phyloP scores from a whole-genome alignment of 2,329 filamentous ascomycete genomes.

The Fusarium staphyleae region DNA sequence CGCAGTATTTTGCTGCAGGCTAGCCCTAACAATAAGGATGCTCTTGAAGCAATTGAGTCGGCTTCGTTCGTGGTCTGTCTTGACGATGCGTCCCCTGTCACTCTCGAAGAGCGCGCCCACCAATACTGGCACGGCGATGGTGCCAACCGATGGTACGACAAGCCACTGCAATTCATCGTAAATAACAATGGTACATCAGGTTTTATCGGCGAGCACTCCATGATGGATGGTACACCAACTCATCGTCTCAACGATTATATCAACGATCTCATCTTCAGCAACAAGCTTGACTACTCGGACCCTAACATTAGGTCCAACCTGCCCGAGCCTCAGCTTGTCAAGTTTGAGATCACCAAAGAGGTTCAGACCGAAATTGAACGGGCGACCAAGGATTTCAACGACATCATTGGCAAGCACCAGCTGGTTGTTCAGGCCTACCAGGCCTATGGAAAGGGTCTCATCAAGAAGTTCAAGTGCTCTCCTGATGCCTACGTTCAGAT shows the following conservation, averaged over 20 bases:
- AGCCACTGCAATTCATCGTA: constrained; percentile 96
- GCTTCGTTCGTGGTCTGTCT: constrained; percentile 92
- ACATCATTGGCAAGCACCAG: constrained; percentile 86
- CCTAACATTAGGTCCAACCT: constrained; percentile 80
- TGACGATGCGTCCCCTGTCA: constrained; percentile 89
- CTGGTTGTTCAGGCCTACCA: constrained; percentile 95
- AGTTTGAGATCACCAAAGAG: constrained; percentile 78
- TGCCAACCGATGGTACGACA: constrained; percentile 96
- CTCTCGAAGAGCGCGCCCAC: constrained; percentile 91
- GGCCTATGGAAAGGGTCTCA: constrained; percentile 95
- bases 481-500: constrained; percentile 98
- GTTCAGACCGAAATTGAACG: constrained; percentile 80
- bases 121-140: constrained; percentile 99
- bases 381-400: constrained; percentile 79
- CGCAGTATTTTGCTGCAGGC: constrained; percentile 77
- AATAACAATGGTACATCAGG: constrained; percentile 98
- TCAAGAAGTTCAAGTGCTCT: constrained; percentile 99
- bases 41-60: constrained; percentile 83
- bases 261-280: constrained; percentile 89
- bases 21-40: constrained; percentile 78
- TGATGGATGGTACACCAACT: constrained; percentile 99
- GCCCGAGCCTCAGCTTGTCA: constrained; percentile 78
- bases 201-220: constrained; percentile 98
- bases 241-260: constrained; percentile 96
- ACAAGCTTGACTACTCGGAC: constrained; percentile 90